Percentiles rank a stretch among this genome's conserved stretches.
Conservation (phyloP, 176 grass and related monocot genomes). For the Aegilops sharonensis region DNA sequence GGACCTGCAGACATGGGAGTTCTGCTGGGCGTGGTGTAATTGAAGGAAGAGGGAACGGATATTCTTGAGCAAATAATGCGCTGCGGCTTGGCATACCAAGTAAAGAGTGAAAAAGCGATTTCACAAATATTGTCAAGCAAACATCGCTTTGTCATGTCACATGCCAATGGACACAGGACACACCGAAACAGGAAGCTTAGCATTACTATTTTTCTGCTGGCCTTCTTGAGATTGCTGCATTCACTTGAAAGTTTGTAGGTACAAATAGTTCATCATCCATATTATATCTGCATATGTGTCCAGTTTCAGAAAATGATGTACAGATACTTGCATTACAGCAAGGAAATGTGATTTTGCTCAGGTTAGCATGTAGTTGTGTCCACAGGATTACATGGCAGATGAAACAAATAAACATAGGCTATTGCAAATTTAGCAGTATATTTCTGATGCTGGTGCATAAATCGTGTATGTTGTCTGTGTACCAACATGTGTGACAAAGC, state of each 20-base stretch:
- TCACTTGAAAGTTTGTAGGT: not conserved
- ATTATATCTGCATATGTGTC: not conserved
- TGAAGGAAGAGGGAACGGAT: not conserved
- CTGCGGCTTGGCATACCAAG: not conserved
- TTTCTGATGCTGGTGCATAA: not conserved
- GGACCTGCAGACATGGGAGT: not conserved
- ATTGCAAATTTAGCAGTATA: not conserved
- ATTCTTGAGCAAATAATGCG: slow-evolving; percentile 11
- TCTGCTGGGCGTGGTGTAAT: not conserved
- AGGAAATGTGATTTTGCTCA: not conserved
- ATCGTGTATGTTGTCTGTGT: not conserved
- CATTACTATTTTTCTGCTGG: slow-evolving; percentile 12
- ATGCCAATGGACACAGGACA: slow-evolving; percentile 8
- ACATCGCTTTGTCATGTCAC: not conserved
- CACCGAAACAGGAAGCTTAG: not conserved
- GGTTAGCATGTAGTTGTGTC: not conserved
- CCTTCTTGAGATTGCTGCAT: not conserved
- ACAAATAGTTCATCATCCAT: not conserved
- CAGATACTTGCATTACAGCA: slow-evolving; percentile 18
- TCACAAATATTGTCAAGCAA: slow-evolving; percentile 7
- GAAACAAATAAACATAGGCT: not conserved
- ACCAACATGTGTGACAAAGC: not conserved
- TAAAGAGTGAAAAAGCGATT: not conserved
- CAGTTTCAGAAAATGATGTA: slow-evolving; percentile 12
- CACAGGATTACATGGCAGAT: not conserved